These are phyloP conservation scores for Talaromyces borbonicus DNA, from an alignment of 495 filamentous ascomycete species.

Conservation along the genomic window DNA sequence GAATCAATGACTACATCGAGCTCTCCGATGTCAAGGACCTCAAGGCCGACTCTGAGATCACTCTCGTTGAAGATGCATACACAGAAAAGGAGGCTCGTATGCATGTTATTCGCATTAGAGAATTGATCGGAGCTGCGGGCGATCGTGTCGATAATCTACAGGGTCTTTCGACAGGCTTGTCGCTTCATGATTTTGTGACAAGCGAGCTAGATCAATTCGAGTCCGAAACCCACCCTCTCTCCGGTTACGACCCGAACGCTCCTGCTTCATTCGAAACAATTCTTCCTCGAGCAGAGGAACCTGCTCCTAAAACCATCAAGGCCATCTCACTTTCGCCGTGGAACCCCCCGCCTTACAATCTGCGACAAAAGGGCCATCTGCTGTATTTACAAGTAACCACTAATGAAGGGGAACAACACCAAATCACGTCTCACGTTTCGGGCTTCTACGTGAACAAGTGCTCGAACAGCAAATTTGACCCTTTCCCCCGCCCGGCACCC, in stretches of 20 bases:
- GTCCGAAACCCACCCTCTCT: constrained; percentile 41
- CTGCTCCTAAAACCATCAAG: constrained; percentile 81
- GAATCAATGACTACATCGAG: constrained; percentile 91
- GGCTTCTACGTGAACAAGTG: constrained; percentile 97
- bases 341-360: constrained; percentile 90
- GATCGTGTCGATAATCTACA: constrained; percentile 81
- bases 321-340: constrained; percentile 79
- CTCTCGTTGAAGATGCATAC: constrained; percentile 88
- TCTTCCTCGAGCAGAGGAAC: constrained; percentile 51
- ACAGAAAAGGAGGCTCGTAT: constrained; percentile 97
- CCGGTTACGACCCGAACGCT: constrained; percentile 67
- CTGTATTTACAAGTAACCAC: constrained; percentile 84
- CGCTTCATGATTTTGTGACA: constrained; percentile 70
- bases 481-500: constrained; percentile 57
- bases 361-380: constrained; percentile 84
- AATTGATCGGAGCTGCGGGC: constrained; percentile 84
- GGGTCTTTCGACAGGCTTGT: constrained; percentile 77
- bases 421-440: constrained; percentile 85
- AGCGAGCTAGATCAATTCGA: constrained; percentile 33
- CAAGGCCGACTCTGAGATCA: constrained; percentile 60
- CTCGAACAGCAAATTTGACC: constrained; percentile 85
- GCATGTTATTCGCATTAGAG: constrained; percentile 81
- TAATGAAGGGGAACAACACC: constrained; percentile 83
- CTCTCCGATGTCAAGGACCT: constrained; percentile 84
- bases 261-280: constrained; percentile 57